Conservation (phyloP, 164 flowering plant genomes). For the Vitis rupestris region DNA sequence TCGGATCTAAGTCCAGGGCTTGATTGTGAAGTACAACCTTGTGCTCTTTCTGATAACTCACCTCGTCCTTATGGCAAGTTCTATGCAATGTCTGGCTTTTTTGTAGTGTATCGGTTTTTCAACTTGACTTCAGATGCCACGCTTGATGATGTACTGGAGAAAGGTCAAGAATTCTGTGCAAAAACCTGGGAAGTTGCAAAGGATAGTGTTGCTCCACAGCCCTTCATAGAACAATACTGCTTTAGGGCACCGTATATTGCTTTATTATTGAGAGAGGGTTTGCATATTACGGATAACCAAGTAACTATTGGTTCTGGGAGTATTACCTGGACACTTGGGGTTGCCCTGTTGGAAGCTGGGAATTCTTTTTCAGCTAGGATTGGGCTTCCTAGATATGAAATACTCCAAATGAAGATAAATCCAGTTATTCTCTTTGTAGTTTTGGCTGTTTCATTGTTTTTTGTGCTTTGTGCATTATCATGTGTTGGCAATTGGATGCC, state of each 20-base stretch:
- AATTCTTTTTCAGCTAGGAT: constrained; percentile 42
- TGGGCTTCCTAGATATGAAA: constrained; percentile 39
- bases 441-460: constrained; percentile 47
- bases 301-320: constrained; percentile 90
- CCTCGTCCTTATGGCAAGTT: constrained; percentile 83
- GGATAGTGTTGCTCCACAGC: constrained; percentile 87
- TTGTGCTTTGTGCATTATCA: constrained; percentile 63
- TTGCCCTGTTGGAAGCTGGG: constrained; percentile 88
- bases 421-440: constrained; percentile 50
- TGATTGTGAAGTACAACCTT: constrained; percentile 86
- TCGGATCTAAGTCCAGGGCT: constrained; percentile 55
- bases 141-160: constrained; percentile 82
- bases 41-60: constrained; percentile 62
- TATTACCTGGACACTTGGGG: constrained; percentile 97
- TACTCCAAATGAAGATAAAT: constrained; percentile 52
- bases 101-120: constrained; percentile 89
- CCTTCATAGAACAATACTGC: constrained; percentile 95
- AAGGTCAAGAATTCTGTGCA: constrained; percentile 84
- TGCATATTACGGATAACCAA: constrained; percentile 73
- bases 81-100: constrained; percentile 93
- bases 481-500: constrained; percentile 60
- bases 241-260: constrained; percentile 94
- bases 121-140: constrained; percentile 74
- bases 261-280: constrained; percentile 79
- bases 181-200: constrained; percentile 79